A percentile compares a stretch with the other conserved stretches of the same genome.
Conservation (phyloP, 768 basidiomycete species). For the Termitomyces sp. region DNA sequence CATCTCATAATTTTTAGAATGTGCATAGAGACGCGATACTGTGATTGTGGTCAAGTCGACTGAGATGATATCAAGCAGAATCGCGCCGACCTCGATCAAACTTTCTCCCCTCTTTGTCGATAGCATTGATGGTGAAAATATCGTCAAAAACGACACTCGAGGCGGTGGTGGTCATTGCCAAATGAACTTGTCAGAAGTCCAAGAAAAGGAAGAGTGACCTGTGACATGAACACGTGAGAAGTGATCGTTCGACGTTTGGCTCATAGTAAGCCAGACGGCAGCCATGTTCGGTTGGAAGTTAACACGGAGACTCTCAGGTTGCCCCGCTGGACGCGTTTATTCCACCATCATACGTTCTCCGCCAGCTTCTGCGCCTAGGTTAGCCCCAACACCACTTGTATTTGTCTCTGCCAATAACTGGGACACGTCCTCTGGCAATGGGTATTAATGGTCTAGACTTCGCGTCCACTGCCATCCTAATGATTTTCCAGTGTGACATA, state of each 20-base stretch:
- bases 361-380: conserved; percentile 36
- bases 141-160: conserved; percentile 91
- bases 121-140: conserved; percentile 80
- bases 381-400: conserved; percentile 49
- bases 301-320: background rate
- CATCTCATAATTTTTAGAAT: conserved; percentile 92
- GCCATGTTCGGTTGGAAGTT: background rate
- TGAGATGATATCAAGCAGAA: background rate
- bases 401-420: conserved; percentile 47
- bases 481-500: conserved; percentile 25
- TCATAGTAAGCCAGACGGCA: too few relatives aligned
- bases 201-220: conserved; percentile 5
- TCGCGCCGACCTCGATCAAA: conserved; percentile 85
- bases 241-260: background rate
- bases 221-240: conserved; percentile 8
- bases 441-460: conserved; percentile 21
- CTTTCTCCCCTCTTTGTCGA: conserved; percentile 93
- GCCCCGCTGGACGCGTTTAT: conserved; percentile 14
- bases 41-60: conserved; percentile 9
- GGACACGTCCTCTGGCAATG: conserved; percentile 34
- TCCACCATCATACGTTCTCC: conserved; percentile 35
- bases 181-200: too few relatives aligned
- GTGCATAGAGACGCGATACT: conserved; percentile 92
- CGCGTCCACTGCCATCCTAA: background rate
- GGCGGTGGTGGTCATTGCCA: conserved; percentile 48